Conservation (phyloP, 139 green algal species). For the Pseudopediastrum boryanum region DNA sequence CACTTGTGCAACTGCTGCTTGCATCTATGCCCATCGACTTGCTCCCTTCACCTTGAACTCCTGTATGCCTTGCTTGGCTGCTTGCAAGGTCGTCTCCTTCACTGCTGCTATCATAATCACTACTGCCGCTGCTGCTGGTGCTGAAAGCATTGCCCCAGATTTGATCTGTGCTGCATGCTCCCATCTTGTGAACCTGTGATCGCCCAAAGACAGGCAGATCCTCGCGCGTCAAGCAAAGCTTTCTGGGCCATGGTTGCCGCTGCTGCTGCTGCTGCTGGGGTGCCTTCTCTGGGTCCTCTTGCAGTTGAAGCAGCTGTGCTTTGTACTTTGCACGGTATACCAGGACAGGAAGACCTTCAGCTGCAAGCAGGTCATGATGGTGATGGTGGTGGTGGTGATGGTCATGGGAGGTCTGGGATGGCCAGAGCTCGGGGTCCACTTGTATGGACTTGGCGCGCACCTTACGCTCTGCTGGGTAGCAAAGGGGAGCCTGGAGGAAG, state of each 20-base stretch:
- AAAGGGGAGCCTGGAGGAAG: conserved; percentile 79
- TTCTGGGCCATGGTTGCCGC: background rate
- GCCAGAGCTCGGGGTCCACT: background rate
- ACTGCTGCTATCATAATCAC: background rate
- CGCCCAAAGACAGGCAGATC: too few species aligned
- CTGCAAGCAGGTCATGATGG: conserved; percentile 11
- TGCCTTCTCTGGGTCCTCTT: too few species aligned
- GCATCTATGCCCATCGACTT: too few species aligned
- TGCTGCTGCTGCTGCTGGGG: conserved; percentile 8
- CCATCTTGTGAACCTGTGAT: too few species aligned
- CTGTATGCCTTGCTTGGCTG: background rate
- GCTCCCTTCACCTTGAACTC: background rate
- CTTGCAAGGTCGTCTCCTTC: background rate
- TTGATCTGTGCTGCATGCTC: too few species aligned
- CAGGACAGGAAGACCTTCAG: conserved; percentile 36
- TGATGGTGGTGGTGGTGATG: background rate
- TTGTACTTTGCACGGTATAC: conserved; percentile 34
- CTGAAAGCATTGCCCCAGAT: too few species aligned
- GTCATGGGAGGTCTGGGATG: background rate
- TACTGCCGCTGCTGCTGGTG: background rate
- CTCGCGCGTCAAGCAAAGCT: too few species aligned
- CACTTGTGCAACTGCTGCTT: too few species aligned
- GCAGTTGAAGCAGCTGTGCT: conserved; percentile 3
- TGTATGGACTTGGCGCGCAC: conserved; percentile 44
- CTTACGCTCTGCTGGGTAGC: conserved; percentile 69